Conservation (phyloP, 75 land plant genomes). For the Chamaecyparis obtusa region DNA sequence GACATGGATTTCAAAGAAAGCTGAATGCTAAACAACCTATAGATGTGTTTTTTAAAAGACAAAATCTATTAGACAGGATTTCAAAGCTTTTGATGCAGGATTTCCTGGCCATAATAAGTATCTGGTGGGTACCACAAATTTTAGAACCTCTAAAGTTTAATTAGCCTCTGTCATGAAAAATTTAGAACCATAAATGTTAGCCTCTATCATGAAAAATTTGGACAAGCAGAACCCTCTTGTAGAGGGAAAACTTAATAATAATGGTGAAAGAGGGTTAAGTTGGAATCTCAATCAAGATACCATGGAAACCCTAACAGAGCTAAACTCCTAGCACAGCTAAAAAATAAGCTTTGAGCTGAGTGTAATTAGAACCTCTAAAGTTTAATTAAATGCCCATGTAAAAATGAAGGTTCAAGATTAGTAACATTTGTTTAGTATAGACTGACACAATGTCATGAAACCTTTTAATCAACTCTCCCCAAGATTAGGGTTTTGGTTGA, state of each 20-base stretch:
- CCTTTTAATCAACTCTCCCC: background rate
- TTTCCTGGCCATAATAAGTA: background rate
- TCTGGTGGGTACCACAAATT: background rate
- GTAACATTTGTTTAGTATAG: background rate
- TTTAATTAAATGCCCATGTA: background rate
- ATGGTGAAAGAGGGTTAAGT: background rate
- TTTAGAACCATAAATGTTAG: background rate
- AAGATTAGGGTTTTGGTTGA: background rate
- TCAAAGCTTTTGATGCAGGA: background rate
- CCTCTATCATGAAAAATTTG: background rate
- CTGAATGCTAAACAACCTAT: no score
- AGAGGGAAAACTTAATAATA: background rate
- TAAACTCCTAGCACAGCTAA: background rate
- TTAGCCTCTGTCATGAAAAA: no score
- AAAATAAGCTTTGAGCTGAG: background rate
- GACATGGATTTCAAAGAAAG: no score
- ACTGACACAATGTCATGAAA: background rate
- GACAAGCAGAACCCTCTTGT: background rate
- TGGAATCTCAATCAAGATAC: background rate
- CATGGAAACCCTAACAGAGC: background rate
- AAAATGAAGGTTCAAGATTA: background rate
- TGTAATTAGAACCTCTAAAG: background rate
- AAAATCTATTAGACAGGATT: background rate
- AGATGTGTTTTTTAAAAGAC: no score
- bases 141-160: no score